Base-by-base conservation (phyloP, 441 rosid genomes). In the Corymbia citriodora region DNA sequence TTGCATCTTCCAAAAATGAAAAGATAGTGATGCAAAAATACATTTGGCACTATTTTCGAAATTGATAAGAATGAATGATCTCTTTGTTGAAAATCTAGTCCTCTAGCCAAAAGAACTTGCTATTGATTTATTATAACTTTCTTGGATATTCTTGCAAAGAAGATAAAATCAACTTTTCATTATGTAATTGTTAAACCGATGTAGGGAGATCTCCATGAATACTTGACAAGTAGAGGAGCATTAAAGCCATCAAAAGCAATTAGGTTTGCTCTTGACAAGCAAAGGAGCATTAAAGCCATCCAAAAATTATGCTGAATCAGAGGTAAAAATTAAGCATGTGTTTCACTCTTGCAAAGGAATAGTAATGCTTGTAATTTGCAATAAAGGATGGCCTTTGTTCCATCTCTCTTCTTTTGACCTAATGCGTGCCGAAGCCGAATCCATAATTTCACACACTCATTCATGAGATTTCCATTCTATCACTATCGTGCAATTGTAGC, bases 171-270 rank as follows among this genome's bases (percentile, higher is more conserved):
- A 36, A 52, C 8, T 50, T 52, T 89, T 87, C 13, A 89, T 72
- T 87, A 89, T 88, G 48, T 50, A 65, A 89, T 87, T 88, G 53
- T 52, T 61, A 45, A 89, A n/a, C 16, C 93, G 54, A 89, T 91
- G 25, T 94, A 98, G 99, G 99, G 99, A n/a, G 99, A 97, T 94
- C 94, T 98, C 65, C 91, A 93, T 90, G 95, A 89, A 50, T 94
- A 90, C 94, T 92, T 98, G 91, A 95, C 94, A 90, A 92, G 90
- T 57, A 96, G 94, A 94, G 95, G 96, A 91, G 95, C 97, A 57
- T 40, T 96, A 87, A 94, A 88, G 92, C 95, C 97, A 53, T 89
- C 91, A 18, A 92, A 55, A 82, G 98, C 98, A 88, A 95, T 98
- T 92, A 93, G 92, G 89, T 94, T 96, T 17, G 99, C 99, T 5